Evolutionary conservation across 1,139 yeast genomes (phyloP).

Genomic region (Kodamaea sp.): DNA sequence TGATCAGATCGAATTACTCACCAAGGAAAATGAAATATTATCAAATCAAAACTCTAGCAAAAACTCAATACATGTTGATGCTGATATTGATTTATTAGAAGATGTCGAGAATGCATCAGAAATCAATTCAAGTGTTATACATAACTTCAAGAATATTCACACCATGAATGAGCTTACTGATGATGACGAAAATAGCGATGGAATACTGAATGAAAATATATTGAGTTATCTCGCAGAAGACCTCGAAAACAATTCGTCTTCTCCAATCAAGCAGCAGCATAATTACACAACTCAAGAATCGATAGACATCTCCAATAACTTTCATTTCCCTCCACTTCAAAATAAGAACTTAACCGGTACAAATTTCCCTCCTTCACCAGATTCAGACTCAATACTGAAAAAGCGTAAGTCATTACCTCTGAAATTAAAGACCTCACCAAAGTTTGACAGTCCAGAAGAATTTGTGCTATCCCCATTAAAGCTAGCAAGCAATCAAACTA

Average conservation of each 20-base stretch:
- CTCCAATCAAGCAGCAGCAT: constrained; percentile 23
- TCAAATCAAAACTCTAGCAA: constrained; percentile 12
- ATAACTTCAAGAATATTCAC: constrained; percentile 18
- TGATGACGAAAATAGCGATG: constrained; percentile 19
- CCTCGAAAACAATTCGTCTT: constrained; percentile 20
- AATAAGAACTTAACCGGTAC: background rate
- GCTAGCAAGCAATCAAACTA: constrained; percentile 21
- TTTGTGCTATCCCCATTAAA: constrained; percentile 46
- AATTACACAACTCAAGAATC: constrained; percentile 15
- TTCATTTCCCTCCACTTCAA: constrained; percentile 25
- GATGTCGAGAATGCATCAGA: constrained; percentile 10
- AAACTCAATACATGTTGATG: constrained; percentile 10
- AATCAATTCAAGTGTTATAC: constrained; percentile 15
- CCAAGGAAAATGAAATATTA: constrained; percentile 36
- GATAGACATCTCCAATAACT: constrained; percentile 21
- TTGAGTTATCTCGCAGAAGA: constrained; percentile 22
- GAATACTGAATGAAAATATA: constrained; percentile 15
- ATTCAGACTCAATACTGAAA: constrained; percentile 23
- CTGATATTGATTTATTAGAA: constrained; percentile 5
- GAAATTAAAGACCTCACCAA: constrained; percentile 21
- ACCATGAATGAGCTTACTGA: constrained; percentile 25
- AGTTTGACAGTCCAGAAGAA: constrained; percentile 24
- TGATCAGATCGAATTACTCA: constrained; percentile 51
- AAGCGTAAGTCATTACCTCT: constrained; percentile 39
- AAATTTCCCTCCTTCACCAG: constrained; percentile 34